Base-by-base conservation (phyloP, 1,284 basidiomycete genomes). In the Pyrrhoderma lamaoense region DNA sequence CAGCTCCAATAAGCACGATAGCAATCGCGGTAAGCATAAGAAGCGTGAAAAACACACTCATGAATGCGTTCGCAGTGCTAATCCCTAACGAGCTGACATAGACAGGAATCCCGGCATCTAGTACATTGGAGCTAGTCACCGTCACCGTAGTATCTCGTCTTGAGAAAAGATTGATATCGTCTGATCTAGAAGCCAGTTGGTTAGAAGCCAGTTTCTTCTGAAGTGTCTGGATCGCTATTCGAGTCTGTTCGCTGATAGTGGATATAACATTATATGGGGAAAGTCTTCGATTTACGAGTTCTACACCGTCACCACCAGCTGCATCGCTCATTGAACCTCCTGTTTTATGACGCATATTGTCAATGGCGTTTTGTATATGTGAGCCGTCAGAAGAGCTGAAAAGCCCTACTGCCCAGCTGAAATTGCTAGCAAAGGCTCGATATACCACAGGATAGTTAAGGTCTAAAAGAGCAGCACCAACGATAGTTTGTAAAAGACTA, bases 391-490 rank as follows among this genome's bases (percentile, higher is more conserved):
- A 70, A 19, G 80, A 73, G 40, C 79, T 66, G 63, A 97, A 80
- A n/a, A 98, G 70, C 0, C 89, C 90, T 59, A 95, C 67, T 0
- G 89, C 76, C 93, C 93, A 97, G 1, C 83, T 79, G 60, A 96
- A 95, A 65, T 96, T 96, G 59, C 84, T 73, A 1, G 86, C 75
- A 61, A 85, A 96, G 16, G 84, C 75, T 53, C 80, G 75, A 65
- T 92, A 96, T 11, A 86, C 78, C 38, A 79, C 76, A 0, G 95
- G 90, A 64, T 92, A 96, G 65, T 95, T 89, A 61, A 98, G 77
- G 58, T 80, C 78, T 55, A 97, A 76, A 59, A 97, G 74, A 4
- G 75, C 86, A 1, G 85, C 82, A 23, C 78, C 74, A 18, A 84
- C 89, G 45, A 93, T 84, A 57, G 81, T 76, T 67, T 98, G 93